These are phyloP conservation scores for Umbelopsis isabellina DNA, from an alignment of 192 early-diverging fungal genomes.

Conservation along the genomic window DNA sequence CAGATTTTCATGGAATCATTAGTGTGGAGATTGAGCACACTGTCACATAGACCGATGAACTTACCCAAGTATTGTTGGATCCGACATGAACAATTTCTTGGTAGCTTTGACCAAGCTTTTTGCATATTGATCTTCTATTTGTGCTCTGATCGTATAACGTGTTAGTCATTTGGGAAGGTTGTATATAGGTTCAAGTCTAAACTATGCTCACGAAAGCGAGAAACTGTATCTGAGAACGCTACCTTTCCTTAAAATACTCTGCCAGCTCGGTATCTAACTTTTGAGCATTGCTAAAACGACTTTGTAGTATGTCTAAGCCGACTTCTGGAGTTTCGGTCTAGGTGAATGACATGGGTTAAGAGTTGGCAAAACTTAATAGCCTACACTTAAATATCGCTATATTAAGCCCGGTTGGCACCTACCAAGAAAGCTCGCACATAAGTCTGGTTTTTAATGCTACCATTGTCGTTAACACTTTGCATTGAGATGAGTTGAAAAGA, in stretches of 20 bases:
- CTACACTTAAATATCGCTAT: neutral
- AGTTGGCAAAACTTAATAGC: neutral
- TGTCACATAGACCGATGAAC: neutral
- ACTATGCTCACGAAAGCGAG: neutral
- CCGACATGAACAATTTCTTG: constrained; percentile 21
- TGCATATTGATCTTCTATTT: constrained; percentile 28
- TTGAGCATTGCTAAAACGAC: neutral
- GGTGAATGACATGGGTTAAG: neutral
- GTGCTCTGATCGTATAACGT: constrained; percentile 9
- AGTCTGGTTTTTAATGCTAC: neutral
- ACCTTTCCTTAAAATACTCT: constrained; percentile 32
- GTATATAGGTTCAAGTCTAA: neutral
- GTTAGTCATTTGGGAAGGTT: neutral
- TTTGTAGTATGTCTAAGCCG: constrained; percentile 9
- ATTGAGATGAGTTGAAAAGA: constrained; percentile 1
- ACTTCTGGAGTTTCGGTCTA: constrained; percentile 27
- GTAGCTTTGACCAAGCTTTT: constrained; percentile 25
- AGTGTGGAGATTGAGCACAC: neutral
- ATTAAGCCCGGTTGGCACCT: neutral
- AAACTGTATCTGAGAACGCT: neutral
- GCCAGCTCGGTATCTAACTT: constrained; percentile 23
- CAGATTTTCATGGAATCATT: neutral
- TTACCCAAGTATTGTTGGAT: constrained; percentile 27
- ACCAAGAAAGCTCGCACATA: constrained; percentile 23
- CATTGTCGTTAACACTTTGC: constrained; percentile 6